Conservation (phyloP, 106 monocot genomes). For the Triglochin maritima region DNA sequence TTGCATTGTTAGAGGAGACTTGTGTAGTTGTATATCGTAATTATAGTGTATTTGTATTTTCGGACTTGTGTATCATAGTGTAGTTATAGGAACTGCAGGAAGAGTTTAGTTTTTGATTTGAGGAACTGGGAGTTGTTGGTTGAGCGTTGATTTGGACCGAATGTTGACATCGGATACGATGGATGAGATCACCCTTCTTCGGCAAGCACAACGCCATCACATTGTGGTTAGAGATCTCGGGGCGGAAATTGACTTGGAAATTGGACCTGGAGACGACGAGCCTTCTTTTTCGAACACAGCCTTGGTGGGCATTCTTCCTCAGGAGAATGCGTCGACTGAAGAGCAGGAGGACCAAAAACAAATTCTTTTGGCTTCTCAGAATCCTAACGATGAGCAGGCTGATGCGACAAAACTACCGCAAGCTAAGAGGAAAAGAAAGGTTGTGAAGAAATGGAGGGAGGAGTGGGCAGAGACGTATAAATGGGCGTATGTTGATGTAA, state of each 20-base stretch:
- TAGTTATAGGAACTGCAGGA: neutral
- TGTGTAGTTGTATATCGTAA: neutral
- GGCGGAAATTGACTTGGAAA: constrained; percentile 95
- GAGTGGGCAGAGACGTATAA: constrained; percentile 99
- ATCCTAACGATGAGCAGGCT: constrained; percentile 23
- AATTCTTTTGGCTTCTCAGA: constrained; percentile 45
- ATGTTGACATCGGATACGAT: constrained; percentile 40
- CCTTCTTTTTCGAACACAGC: constrained; percentile 53
- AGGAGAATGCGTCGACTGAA: constrained; percentile 27
- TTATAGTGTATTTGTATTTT: neutral
- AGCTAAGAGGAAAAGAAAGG: constrained; percentile 91
- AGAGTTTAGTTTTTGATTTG: neutral
- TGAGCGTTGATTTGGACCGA: constrained; percentile 4
- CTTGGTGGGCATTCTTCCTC: constrained; percentile 39
- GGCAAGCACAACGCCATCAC: constrained; percentile 78
- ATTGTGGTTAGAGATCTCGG: constrained; percentile 77
- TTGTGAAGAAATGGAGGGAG: constrained; percentile 99
- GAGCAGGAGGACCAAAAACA: constrained; percentile 92
- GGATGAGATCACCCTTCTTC: constrained; percentile 82
- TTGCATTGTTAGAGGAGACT: neutral
- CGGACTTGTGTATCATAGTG: neutral
- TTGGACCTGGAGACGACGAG: constrained; percentile 82
- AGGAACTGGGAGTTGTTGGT: neutral
- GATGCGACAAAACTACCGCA: constrained; percentile 41
- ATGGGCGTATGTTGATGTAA: constrained; percentile 86